Evolutionary conservation across 148 eudicot genomes (phyloP).

Genomic region (Fagopyrum tataricum): DNA sequence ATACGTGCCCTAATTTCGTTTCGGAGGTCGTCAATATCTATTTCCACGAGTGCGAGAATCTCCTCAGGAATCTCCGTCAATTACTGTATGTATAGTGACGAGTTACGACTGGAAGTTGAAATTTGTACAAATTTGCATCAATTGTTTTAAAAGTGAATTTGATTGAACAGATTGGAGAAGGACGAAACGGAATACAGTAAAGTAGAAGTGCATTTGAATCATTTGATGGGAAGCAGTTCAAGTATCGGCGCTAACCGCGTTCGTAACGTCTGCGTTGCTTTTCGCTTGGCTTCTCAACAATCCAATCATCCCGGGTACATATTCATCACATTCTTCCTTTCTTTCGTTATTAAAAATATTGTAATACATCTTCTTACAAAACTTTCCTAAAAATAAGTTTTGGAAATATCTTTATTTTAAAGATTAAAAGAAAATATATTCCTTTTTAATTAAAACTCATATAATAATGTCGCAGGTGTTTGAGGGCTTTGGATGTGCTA

Average conservation of each 20-base stretch:
- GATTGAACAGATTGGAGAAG: conserved; percentile 38
- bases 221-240: conserved; percentile 94
- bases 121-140: too few species aligned
- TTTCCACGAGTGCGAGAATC: conserved; percentile 89
- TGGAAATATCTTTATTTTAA: too few species aligned
- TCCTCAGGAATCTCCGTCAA: conserved; percentile 49
- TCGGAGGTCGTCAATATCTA: conserved; percentile 80
- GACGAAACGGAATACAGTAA: conserved; percentile 81
- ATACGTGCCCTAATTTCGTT: conserved; percentile 76
- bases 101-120: too few species aligned
- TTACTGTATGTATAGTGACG: conserved; percentile 35
- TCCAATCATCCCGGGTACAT: conserved; percentile 65
- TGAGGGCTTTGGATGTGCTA: conserved; percentile 67
- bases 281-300: conserved; percentile 79
- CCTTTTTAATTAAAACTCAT: too few species aligned
- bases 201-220: conserved; percentile 81
- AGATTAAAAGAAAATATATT: too few species aligned
- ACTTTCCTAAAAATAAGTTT: too few species aligned
- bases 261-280: conserved; percentile 72
- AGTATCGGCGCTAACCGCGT: conserved; percentile 92
- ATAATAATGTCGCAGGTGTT: conserved; percentile 21
- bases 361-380: too few species aligned
- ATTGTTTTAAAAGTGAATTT: too few species aligned
- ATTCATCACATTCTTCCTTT: background rate
- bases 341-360: too few species aligned